Evolutionary conservation across 2,329 filamentous ascomycete species (phyloP).

Genomic region (Pseudocercospora cruenta): DNA sequence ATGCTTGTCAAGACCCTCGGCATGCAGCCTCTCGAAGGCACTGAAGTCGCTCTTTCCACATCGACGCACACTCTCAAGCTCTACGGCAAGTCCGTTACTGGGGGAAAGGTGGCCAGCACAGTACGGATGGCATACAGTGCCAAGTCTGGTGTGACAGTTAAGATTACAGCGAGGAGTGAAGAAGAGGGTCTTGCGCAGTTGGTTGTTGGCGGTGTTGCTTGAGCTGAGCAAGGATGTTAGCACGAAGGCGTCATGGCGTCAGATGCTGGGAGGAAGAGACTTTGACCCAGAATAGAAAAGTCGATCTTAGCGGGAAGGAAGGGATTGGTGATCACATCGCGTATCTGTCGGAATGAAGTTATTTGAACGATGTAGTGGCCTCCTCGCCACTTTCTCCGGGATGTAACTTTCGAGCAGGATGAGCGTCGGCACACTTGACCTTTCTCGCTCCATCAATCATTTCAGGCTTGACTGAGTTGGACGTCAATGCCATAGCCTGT

Average conservation of each 20-base stretch:
- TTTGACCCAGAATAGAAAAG: constrained; percentile 10
- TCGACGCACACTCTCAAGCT: constrained; percentile 94
- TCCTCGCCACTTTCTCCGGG: neutral
- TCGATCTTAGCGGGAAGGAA: constrained; percentile 3
- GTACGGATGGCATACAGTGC: constrained; percentile 93
- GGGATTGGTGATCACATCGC: neutral
- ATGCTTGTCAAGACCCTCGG: constrained; percentile 84
- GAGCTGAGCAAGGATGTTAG: too few species aligned
- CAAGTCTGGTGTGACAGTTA: constrained; percentile 92
- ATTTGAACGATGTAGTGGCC: neutral
- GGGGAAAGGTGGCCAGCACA: constrained; percentile 83
- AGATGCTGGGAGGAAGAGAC: neutral
- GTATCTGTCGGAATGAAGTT: neutral
- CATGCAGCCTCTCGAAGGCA: constrained; percentile 90
- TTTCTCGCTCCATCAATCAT: too few species aligned
- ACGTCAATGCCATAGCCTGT: too few species aligned
- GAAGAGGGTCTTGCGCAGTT: constrained; percentile 87
- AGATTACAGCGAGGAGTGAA: constrained; percentile 89
- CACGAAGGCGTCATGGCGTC: constrained; percentile 8
- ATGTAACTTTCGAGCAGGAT: too few species aligned
- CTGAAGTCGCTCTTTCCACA: constrained; percentile 83
- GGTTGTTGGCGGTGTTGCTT: constrained; percentile 83
- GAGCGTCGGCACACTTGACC: too few species aligned
- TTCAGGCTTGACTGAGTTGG: too few species aligned
- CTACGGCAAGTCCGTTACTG: constrained; percentile 90